Conservation (phyloP, 2,329 filamentous ascomycete species). For the Clarireedia hainanense region DNA sequence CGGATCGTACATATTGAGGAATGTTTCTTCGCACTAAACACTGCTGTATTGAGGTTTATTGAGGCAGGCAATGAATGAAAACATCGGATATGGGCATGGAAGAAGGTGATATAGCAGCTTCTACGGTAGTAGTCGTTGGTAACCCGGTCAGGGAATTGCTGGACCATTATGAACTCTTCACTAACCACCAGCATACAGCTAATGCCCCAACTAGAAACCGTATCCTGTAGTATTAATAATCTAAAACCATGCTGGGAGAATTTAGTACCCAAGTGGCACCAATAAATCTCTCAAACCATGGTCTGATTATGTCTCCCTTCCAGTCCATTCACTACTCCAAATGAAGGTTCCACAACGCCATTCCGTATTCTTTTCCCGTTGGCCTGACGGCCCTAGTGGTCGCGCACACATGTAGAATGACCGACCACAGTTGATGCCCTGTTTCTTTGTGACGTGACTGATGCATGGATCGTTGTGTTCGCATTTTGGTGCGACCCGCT, state of each 20-base stretch:
- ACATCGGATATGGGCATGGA: too few relatives aligned
- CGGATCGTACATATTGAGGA: too few relatives aligned
- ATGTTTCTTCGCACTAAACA: too few relatives aligned
- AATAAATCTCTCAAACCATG: background rate
- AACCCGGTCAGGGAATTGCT: too few relatives aligned
- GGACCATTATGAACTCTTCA: too few relatives aligned
- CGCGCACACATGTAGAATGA: slow-evolving; percentile 58
- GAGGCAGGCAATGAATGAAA: too few relatives aligned
- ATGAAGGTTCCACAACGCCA: slow-evolving; percentile 87
- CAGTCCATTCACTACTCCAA: slow-evolving; percentile 28
- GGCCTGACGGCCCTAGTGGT: slow-evolving; percentile 76
- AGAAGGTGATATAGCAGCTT: too few relatives aligned
- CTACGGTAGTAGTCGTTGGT: too few relatives aligned
- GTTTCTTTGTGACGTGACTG: slow-evolving; percentile 76
- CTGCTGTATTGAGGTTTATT: too few relatives aligned
- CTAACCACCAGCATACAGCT: too few relatives aligned
- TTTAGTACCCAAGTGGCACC: background rate
- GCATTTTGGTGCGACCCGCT: slow-evolving; percentile 66
- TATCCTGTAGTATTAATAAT: too few relatives aligned
- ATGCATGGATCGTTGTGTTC: slow-evolving; percentile 87
- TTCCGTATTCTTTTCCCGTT: slow-evolving; percentile 74
- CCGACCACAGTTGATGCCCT: slow-evolving; percentile 71
- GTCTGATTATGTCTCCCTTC: background rate
- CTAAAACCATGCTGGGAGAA: background rate
- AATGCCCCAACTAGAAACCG: too few relatives aligned